Base-by-base conservation (phyloP, 192 early-diverging fungal genomes). In the Geranomyces variabilis region DNA sequence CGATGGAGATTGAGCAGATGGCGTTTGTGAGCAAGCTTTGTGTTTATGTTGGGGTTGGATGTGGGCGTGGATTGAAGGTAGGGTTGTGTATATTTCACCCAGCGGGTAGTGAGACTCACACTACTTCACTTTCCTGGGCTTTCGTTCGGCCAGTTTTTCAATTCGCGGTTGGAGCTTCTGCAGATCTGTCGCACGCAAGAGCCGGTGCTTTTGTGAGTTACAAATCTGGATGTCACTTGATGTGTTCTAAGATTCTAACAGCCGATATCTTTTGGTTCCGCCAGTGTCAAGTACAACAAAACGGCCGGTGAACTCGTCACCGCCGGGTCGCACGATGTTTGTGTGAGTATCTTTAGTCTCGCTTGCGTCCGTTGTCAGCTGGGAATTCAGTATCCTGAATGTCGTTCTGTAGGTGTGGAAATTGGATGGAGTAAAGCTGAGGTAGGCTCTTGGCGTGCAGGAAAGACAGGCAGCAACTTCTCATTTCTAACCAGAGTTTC, bases 131-230 rank as follows among this genome's bases (percentile, higher is more conserved):
- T 30, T 28, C 17, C 5, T 26, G 17, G 26, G 3, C 6, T 6
- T 60, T 33, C 26, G 19, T 17, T 6, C 22, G 31, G 10, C 6
- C 47, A 82, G 79, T 86, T 86, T 66, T 86, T 79, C 73, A 83
- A 71, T 31, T 62, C 82, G n/a, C 59, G 68, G 65, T 83, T 83
- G 28, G 82, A 83, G 31, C 61, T 76, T 8, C 14, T 73, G 7
- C 70, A 75, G 4, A 67, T 75, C 15, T 71, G 66, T 56, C 66
- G 61, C 34, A 81, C 79, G 12, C 22, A 58, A 4, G 53, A 79
- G 26, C 77, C 77, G 22, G 72, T 80, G 22, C 74, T 77, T 34
- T 73, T 76, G 77, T 79, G 51, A 55, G 36, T 41, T 41, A 10
- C 36, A 41, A n/a, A n/a, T n/a, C 10, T 10, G 36, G 5, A 41